Base-by-base conservation (phyloP, 345 rosid genomes). In the Alliaria petiolata region DNA sequence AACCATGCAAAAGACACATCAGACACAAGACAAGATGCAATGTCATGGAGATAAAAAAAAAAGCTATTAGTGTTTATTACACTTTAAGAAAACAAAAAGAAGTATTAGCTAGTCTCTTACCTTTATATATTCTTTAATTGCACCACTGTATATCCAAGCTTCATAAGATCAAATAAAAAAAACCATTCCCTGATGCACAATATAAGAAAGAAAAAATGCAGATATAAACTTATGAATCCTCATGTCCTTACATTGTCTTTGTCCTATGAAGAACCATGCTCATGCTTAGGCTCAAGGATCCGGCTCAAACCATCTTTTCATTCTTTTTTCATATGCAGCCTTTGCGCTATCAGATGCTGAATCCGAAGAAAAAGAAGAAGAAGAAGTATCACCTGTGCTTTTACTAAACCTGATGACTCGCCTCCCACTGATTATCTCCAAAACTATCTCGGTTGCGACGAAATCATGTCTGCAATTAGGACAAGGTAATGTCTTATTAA, bases 401-500 rank as follows among this genome's bases (percentile, higher is more conserved):
- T 71, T 53, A 16, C 17, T 28, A 31, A 67, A 43, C 38, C 44
- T 67, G n/a, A 54, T 54, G 63, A 17, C 30, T 45, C 38, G 74
- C 9, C 65, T 58, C 26, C 65, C 65, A 45, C 36, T 40, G 40
- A 72, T 55, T 30, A 77, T 8, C 49, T 35, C 69, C 55, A n/a
- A 46, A 34, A 22, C 19, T 7, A 34, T 84, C 85, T 92, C 93
- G 3, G 75, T 33, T 12, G 93, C 98, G 54, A 73, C 43, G 53
- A 87, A 90, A 38, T 85, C 83, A 76, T 80, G 62, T 16, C 67
- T 64, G 65, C 98, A 92, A 44, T 79, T 83, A 4, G 89, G 92
- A 77, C 96, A 92, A 22, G 83, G 69, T 55, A 92, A 78, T 36
- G 81, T 87, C 57, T 83, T 86, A 75, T 89, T 84, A 50, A 86